Evolutionary conservation across 1,139 yeast species (phyloP), one percentile per base, ranked within the genome.

Genomic region (Taphrina confusa): DNA sequence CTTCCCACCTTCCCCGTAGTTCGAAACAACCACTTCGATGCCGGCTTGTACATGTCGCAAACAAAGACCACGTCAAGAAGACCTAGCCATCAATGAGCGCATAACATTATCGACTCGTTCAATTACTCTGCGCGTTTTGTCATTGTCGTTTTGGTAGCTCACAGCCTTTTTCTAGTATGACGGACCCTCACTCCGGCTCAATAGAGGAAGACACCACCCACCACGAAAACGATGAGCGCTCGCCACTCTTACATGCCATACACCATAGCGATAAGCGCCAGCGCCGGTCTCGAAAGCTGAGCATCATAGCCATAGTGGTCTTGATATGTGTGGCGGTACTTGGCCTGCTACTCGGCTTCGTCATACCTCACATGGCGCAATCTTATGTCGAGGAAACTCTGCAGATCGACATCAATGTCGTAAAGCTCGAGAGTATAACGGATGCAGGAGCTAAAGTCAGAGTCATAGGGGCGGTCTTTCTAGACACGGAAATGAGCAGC

Each of bases 301-400:
- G 51, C 28, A 22, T 46, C 11, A 16, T 54, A 11, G 44, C 45
- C 6, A 42, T 54, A 2, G 14, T 31, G 1, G 34, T 54, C 8
- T 45, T 54, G 2, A 39, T 54, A 20, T 16, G 28, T 8, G 30
- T 34, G 23, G 31, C 44, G 4, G 12, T 54, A 11, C 23, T 44
- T 16, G 40, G 39, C 12, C 28, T 42, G 14, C n/a, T 54, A 11
- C 11, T 33, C n/a, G 51, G 45, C 20, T 42, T 54, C 30, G 18
- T 54, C 25, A 11, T 54, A 23, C 58, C 51, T 2, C 27, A 33
- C 14, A 23, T 42, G 36, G 51, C 58, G 28, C 58, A 54, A 36
- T 30, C 40, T 23, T 54, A 54, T 44, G 31, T 54, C 20, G 50
- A 31, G 30, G 51, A 44, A 4, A 54, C 58, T n/a, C 4, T 44